These are phyloP conservation scores for Cladosporium sp. DNA, from an alignment of 2,329 filamentous ascomycete genomes.

Conservation along the genomic window DNA sequence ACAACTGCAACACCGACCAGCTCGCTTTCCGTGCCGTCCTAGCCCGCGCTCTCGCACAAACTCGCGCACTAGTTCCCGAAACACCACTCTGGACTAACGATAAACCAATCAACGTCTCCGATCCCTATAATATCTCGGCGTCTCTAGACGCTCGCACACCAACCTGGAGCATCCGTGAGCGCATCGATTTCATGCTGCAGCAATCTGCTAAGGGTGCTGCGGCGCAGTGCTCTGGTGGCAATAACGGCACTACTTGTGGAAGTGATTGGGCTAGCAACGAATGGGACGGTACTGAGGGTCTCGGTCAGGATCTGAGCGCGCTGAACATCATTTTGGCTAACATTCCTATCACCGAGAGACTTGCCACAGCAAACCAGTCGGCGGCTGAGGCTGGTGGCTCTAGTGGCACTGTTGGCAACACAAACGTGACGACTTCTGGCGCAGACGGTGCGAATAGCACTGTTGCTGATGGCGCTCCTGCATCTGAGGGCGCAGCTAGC, in stretches of 20 bases:
- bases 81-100: conserved; percentile 18
- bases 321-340: conserved; percentile 46
- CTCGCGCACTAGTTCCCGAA: conserved; percentile 16
- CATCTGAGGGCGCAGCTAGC: neutral
- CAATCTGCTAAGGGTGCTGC: conserved; percentile 53
- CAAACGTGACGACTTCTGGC: neutral
- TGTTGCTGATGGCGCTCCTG: neutral
- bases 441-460: neutral
- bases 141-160: conserved; percentile 6
- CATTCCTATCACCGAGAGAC: conserved; percentile 20
- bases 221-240: conserved; percentile 47
- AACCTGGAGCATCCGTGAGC: conserved; percentile 1
- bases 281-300: conserved; percentile 44
- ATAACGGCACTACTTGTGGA: conserved; percentile 37
- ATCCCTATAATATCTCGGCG: conserved; percentile 35
- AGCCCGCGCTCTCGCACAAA: conserved; percentile 37
- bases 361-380: conserved; percentile 12
- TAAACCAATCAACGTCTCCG: conserved; percentile 1
- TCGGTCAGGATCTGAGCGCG: conserved; percentile 53
- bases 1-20: conserved; percentile 67
- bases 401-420: neutral
- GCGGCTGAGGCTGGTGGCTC: neutral
- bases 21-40: conserved; percentile 68
- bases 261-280: conserved; percentile 35
- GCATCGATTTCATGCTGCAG: conserved; percentile 17